Percentiles rank a stretch among this genome's conserved stretches.
These are phyloP conservation scores for Berkeleyomyces basicola DNA, from an alignment of 2,329 filamentous ascomycete species.

Conservation along the genomic window DNA sequence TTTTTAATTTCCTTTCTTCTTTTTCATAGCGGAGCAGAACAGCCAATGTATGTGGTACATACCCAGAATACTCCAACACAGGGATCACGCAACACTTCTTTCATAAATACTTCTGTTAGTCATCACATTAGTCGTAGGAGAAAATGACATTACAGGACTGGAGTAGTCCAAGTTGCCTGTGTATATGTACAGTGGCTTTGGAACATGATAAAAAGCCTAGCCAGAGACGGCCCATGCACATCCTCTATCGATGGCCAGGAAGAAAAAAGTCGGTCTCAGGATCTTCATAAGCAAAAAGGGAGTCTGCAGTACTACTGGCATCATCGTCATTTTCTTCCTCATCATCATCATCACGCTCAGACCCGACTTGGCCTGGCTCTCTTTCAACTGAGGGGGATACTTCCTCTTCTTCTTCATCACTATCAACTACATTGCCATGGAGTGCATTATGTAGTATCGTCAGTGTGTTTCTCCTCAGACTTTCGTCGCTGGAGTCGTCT, in stretches of 20 bases:
- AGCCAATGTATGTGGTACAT: too few relatives aligned
- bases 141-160: too few relatives aligned
- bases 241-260: slow-evolving; percentile 30
- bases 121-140: too few relatives aligned
- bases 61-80: too few relatives aligned
- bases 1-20: too few relatives aligned
- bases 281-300: slow-evolving; percentile 25
- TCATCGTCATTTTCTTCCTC: slow-evolving; percentile 31
- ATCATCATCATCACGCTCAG: slow-evolving; percentile 17
- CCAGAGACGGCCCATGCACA: neutral
- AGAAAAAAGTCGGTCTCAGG: slow-evolving; percentile 34
- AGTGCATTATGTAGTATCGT: slow-evolving; percentile 11
- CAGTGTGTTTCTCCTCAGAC: slow-evolving; percentile 6
- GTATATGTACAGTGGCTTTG: too few relatives aligned
- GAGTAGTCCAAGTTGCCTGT: too few relatives aligned
- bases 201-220: neutral
- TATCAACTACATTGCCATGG: slow-evolving; percentile 20
- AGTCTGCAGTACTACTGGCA: slow-evolving; percentile 24
- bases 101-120: too few relatives aligned
- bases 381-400: neutral
- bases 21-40: too few relatives aligned
- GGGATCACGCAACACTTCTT: too few relatives aligned
- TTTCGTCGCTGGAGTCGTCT: slow-evolving; percentile 26
- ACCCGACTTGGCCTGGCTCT: neutral
- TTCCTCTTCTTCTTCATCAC: slow-evolving; percentile 20